These are phyloP conservation scores for Citrus glauca DNA, from an alignment of 345 rosid species.

Conservation along the genomic window DNA sequence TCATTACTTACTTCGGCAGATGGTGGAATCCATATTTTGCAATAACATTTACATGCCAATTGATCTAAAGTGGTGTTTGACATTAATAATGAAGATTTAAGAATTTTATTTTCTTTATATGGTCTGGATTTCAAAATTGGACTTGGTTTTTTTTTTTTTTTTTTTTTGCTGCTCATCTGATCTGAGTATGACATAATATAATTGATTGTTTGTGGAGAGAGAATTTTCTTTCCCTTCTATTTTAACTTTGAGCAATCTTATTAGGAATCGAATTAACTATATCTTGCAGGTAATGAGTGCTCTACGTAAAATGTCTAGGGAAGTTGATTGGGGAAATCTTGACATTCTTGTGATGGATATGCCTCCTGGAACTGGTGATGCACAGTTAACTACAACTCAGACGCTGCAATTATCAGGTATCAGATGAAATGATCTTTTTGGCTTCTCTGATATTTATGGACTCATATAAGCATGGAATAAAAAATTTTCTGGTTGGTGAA, in stretches of 20 bases:
- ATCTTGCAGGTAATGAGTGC: conserved; percentile 65
- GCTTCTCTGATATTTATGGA: not conserved
- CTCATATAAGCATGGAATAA: not conserved
- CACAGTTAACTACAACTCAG: conserved; percentile 64
- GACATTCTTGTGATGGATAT: conserved; percentile 77
- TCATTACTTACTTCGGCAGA: not conserved
- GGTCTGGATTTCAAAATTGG: not conserved
- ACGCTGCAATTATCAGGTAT: conserved; percentile 66
- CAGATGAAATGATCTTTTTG: not conserved
- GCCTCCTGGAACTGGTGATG: conserved; percentile 82
- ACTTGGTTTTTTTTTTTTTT: not conserved
- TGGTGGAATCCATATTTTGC: not conserved
- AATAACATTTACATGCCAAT: not conserved
- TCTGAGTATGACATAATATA: not conserved
- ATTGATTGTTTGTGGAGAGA: not conserved
- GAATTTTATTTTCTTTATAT: not conserved
- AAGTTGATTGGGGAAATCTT: conserved; percentile 67
- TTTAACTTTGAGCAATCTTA: not conserved
- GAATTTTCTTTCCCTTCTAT: not conserved
- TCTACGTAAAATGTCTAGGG: conserved; percentile 60
- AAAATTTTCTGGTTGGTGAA: not conserved
- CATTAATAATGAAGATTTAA: not conserved
- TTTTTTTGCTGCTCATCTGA: not conserved
- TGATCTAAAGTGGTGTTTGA: not conserved
- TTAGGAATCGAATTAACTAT: conserved; percentile 5